These are phyloP conservation scores for Fusarium phyllophilum DNA, from an alignment of 2,329 filamentous ascomycete genomes.

Conservation along the genomic window DNA sequence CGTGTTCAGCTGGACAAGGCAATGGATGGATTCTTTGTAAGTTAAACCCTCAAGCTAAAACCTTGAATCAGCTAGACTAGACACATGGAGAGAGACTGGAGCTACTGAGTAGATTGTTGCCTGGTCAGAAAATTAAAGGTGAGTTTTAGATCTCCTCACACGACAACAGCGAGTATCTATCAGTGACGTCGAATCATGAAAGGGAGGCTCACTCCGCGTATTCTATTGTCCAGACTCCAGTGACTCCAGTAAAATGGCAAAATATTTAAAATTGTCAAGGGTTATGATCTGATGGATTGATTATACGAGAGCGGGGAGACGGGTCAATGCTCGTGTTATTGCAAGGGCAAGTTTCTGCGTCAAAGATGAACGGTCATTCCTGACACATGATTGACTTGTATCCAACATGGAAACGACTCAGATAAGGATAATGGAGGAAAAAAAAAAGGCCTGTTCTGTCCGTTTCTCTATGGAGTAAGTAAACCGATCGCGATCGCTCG, in stretches of 20 bases:
- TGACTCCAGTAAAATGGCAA: background rate
- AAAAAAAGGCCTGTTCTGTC: background rate
- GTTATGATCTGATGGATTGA: slow-evolving; percentile 32
- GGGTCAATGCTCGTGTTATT: slow-evolving; percentile 11
- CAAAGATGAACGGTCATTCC: slow-evolving; percentile 22
- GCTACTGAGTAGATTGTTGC: slow-evolving; percentile 4
- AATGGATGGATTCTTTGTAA: background rate
- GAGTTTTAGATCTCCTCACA: slow-evolving; percentile 9
- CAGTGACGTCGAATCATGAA: slow-evolving; percentile 20
- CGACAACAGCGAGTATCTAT: slow-evolving; percentile 5
- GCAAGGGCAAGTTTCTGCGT: slow-evolving; percentile 10
- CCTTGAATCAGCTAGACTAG: slow-evolving; percentile 9
- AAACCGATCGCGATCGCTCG: background rate
- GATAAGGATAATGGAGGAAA: background rate
- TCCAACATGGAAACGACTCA: background rate
- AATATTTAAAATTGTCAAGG: slow-evolving; percentile 33
- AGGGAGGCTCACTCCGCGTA: slow-evolving; percentile 7
- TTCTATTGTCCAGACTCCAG: background rate
- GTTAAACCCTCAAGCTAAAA: slow-evolving; percentile 2
- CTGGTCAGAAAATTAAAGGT: slow-evolving; percentile 11
- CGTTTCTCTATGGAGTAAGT: background rate
- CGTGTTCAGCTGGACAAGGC: slow-evolving; percentile 16
- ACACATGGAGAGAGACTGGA: background rate
- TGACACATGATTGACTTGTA: slow-evolving; percentile 7
- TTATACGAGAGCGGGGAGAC: slow-evolving; percentile 18